These are phyloP conservation scores for Phytophthora pistaciae DNA, from an alignment of 352 stramenopile species.

Conservation along the genomic window DNA sequence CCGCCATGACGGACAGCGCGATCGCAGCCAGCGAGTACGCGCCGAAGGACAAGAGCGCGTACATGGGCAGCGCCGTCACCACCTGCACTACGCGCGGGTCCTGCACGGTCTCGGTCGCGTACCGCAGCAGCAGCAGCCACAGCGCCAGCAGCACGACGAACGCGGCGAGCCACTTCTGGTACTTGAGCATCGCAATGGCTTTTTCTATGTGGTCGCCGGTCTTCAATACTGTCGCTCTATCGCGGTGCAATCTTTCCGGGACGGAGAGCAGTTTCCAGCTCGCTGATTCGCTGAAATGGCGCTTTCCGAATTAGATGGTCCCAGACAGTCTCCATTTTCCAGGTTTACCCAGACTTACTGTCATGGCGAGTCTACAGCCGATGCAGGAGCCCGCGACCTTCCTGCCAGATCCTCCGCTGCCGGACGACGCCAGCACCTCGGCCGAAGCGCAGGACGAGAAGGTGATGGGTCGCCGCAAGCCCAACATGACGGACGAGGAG, in stretches of 20 bases:
- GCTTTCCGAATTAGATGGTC: conserved; percentile 31
- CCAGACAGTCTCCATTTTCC: neutral
- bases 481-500: conserved; percentile 50
- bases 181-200: conserved; percentile 68
- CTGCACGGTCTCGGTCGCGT: conserved; percentile 35
- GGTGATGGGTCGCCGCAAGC: conserved; percentile 26
- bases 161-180: conserved; percentile 74
- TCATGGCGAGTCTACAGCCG: conserved; percentile 1
- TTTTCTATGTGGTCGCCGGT: conserved; percentile 15
- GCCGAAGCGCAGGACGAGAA: conserved; percentile 1
- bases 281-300: conserved; percentile 24
- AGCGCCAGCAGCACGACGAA: conserved; percentile 56
- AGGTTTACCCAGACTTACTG: neutral
- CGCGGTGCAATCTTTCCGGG: conserved; percentile 7
- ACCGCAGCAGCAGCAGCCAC: conserved; percentile 66
- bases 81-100: conserved; percentile 60
- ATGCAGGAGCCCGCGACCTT: neutral
- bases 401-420: conserved; percentile 11
- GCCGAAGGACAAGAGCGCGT: conserved; percentile 75
- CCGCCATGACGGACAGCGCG: conserved; percentile 71
- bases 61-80: conserved; percentile 69
- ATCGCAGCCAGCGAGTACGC: conserved; percentile 78
- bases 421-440: neutral
- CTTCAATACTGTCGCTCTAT: neutral
- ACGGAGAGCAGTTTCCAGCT: neutral